Evolutionary conservation across 2,329 filamentous ascomycete species (phyloP).

Genomic region (Pseudocercospora pini-densiflorae): DNA sequence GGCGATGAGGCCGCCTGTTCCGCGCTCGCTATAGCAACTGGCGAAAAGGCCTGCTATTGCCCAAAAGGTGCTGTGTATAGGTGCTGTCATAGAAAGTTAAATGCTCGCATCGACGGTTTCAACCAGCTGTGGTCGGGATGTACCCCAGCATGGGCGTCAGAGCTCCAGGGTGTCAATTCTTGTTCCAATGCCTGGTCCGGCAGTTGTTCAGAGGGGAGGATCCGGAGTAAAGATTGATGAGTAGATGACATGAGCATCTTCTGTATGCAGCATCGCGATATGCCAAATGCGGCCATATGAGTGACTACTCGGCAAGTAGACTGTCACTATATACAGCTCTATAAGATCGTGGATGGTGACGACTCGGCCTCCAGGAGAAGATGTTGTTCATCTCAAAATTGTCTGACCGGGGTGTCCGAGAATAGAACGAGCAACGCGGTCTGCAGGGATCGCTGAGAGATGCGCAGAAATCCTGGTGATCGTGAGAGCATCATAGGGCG

Average conservation of each 20-base stretch:
- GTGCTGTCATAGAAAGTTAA: not conserved
- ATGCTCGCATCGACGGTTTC: not conserved
- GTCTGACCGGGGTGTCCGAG: not conserved
- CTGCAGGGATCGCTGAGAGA: not conserved
- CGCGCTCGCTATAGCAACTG: slow-evolving; percentile 3
- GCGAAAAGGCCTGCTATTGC: not conserved
- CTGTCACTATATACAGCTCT: not conserved
- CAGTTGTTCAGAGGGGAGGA: not conserved
- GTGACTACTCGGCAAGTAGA: not conserved
- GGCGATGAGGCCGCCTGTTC: not conserved
- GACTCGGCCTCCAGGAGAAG: not conserved
- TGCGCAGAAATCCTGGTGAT: too few relatives aligned
- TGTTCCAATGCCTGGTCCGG: not conserved
- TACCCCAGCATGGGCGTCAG: not conserved
- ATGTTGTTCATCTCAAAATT: not conserved
- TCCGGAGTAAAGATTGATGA: too few relatives aligned
- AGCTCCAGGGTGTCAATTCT: not conserved
- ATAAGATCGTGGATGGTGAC: not conserved
- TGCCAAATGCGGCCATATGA: too few relatives aligned
- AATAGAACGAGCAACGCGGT: not conserved
- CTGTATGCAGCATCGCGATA: too few relatives aligned
- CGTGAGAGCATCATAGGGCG: not conserved
- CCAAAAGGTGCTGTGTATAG: not conserved
- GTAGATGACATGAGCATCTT: too few relatives aligned
- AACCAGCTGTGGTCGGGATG: not conserved